Evolutionary conservation across 1,139 yeast species (phyloP).

Genomic region (Debaryomyces udenii): DNA sequence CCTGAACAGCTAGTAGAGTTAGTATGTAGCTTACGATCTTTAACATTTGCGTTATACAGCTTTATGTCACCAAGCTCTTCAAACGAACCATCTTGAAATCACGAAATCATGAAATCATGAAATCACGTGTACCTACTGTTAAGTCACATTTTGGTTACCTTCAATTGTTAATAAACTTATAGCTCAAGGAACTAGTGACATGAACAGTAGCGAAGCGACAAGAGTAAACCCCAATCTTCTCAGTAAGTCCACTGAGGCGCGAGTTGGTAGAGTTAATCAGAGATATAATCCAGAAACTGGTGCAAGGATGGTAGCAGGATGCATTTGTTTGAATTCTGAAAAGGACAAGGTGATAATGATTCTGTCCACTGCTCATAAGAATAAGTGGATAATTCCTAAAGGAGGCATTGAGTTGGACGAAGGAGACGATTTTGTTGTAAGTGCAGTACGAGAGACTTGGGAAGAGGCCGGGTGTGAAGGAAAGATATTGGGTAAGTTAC

Average conservation of each 20-base stretch:
- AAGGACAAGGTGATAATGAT: conserved; percentile 72
- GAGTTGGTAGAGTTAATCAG: conserved; percentile 44
- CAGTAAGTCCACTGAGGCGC: conserved; percentile 25
- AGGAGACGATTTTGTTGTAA: conserved; percentile 48
- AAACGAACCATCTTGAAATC: too few species aligned
- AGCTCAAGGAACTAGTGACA: too few species aligned
- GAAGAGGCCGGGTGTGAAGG: conserved; percentile 95
- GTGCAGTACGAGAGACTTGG: conserved; percentile 93
- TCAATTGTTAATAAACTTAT: too few species aligned
- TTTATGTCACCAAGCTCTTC: too few species aligned
- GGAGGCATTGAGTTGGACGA: conserved; percentile 96
- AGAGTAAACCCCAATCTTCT: conserved; percentile 19
- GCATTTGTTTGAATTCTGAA: conserved; percentile 66
- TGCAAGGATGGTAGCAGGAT: conserved; percentile 89
- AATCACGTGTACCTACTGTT: too few species aligned
- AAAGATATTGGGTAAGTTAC: conserved; percentile 53
- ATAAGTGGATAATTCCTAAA: conserved; percentile 87
- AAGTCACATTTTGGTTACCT: too few species aligned
- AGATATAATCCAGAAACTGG: conserved; percentile 57
- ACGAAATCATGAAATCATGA: too few species aligned
- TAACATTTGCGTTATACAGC: background rate
- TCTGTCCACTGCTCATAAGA: conserved; percentile 65
- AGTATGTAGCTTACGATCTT: conserved; percentile 1
- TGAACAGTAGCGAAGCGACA: background rate
- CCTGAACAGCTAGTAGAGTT: conserved; percentile 11